Evolutionary conservation across 148 eudicot genomes (phyloP).

Genomic region (Mesembryanthemum crystallinum): DNA sequence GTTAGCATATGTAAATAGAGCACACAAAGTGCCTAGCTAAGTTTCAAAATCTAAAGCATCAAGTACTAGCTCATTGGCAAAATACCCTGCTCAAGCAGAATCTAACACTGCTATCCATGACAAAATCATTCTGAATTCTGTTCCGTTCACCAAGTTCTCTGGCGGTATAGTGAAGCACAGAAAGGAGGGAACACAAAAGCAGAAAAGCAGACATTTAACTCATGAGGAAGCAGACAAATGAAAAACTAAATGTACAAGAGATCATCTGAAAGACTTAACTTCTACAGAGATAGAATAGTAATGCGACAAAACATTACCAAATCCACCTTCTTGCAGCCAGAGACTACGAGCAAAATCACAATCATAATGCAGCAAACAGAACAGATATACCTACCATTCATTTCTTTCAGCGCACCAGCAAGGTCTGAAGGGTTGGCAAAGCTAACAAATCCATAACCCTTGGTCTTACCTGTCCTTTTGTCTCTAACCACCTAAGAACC

Average conservation of each 20-base stretch:
- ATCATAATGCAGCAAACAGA: not conserved
- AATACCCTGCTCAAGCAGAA: not conserved
- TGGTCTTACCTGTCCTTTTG: conserved; percentile 88
- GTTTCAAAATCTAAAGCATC: not conserved
- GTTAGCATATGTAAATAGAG: not conserved
- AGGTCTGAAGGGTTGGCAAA: conserved; percentile 76
- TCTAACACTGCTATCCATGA: too few species aligned
- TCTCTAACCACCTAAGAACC: conserved; percentile 74
- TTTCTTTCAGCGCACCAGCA: conserved; percentile 79
- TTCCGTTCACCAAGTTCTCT: too few species aligned
- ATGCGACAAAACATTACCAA: too few species aligned
- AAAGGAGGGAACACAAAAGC: not conserved
- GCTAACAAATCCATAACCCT: conserved; percentile 90
- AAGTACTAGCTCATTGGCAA: not conserved
- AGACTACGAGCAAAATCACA: not conserved
- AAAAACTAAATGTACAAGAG: not conserved
- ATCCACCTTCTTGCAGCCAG: too few species aligned
- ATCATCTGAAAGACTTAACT: not conserved
- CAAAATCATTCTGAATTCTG: too few species aligned
- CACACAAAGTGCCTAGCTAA: not conserved
- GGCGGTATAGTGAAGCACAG: not conserved
- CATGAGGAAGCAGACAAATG: not conserved
- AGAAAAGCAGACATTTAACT: not conserved
- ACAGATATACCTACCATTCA: conserved; percentile 61
- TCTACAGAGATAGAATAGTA: not conserved